A percentile compares a stretch with the other conserved stretches of the same genome.
These are phyloP conservation scores for Albizia julibrissin DNA, from an alignment of 306 rosid species.

Conservation along the genomic window DNA sequence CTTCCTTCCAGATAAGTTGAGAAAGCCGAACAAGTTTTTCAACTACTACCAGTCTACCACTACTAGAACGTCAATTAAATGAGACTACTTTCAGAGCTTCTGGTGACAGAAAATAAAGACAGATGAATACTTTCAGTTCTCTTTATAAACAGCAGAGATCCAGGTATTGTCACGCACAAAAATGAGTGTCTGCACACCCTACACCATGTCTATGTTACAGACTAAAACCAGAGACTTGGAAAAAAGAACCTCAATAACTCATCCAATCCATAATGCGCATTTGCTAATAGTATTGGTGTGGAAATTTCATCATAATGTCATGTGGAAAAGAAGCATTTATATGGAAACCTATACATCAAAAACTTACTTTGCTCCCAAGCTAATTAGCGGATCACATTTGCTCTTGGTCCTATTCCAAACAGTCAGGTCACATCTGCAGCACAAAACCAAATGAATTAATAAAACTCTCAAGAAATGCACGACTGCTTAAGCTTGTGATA, in stretches of 20 bases:
- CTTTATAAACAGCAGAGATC: not conserved
- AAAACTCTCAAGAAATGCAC: not conserved
- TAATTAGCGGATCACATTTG: conserved; percentile 85
- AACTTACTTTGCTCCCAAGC: conserved; percentile 87
- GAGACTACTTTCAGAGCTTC: not conserved
- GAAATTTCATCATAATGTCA: not conserved
- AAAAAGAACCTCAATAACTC: not conserved
- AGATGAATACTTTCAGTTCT: not conserved
- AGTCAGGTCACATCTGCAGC: conserved; percentile 67
- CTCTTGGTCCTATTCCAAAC: conserved; percentile 95
- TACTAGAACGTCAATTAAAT: not conserved
- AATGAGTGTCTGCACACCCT: not conserved
- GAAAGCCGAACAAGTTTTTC: not conserved
- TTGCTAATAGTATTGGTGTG: not conserved
- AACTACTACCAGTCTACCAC: not conserved
- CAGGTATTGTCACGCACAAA: not conserved
- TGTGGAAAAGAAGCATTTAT: not conserved
- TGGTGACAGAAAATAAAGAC: not conserved
- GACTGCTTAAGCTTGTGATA: not conserved
- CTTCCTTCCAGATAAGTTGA: conserved; percentile 2
- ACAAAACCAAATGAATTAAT: conserved; percentile 22
- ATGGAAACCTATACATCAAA: not conserved
- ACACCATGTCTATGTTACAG: not conserved
- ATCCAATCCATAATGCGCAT: not conserved
- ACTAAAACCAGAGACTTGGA: not conserved